These are phyloP conservation scores for Phyllosticta citribraziliensis DNA, from an alignment of 2,329 filamentous ascomycete genomes.

Conservation along the genomic window DNA sequence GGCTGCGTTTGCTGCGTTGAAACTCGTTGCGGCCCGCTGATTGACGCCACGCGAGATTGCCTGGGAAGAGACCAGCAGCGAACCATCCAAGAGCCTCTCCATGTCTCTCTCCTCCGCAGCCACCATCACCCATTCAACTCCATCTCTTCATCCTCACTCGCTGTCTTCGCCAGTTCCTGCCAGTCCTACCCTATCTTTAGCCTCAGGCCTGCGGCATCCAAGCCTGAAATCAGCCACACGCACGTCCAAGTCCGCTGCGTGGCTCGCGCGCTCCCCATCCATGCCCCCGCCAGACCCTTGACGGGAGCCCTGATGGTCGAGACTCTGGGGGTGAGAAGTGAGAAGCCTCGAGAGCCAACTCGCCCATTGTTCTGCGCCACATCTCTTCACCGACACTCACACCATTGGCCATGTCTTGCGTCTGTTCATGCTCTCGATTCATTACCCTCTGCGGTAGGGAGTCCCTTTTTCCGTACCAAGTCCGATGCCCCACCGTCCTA, in stretches of 20 bases:
- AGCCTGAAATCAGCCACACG: background rate
- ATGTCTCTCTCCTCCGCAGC: background rate
- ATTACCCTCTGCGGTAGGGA: background rate
- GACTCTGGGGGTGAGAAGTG: background rate
- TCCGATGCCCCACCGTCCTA: background rate
- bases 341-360: background rate
- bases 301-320: background rate
- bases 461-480: background rate
- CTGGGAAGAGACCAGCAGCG: background rate
- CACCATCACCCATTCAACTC: background rate
- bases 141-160: background rate
- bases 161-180: background rate
- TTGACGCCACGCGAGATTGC: background rate
- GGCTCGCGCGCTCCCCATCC: background rate
- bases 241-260: background rate
- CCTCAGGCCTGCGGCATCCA: background rate
- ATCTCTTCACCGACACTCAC: background rate
- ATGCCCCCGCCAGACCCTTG: background rate
- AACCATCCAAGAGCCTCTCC: background rate
- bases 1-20: background rate
- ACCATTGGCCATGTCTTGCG: constrained; percentile 2
- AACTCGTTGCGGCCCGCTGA: background rate
- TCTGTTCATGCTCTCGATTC: constrained; percentile 2
- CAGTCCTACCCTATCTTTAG: background rate
- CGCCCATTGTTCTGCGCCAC: background rate